phyloP scores from a whole-genome alignment of 2,329 filamentous ascomycete genomes.

The Botryotinia convoluta region DNA sequence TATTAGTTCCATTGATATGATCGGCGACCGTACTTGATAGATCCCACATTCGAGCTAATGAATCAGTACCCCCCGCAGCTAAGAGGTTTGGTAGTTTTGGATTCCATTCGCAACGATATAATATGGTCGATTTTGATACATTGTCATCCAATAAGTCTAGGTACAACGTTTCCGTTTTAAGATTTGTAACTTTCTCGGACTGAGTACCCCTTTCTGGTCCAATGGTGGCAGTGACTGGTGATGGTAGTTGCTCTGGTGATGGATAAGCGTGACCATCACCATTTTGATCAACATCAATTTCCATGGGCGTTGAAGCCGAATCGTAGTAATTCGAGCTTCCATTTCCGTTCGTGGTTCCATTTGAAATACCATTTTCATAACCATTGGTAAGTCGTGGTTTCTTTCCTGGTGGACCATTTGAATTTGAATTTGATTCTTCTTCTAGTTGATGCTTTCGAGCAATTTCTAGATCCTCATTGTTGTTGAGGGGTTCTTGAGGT shows the following conservation, averaged over 20 bases:
- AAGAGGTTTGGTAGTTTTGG: constrained; percentile 62
- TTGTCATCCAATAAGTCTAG: constrained; percentile 49
- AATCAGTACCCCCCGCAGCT: constrained; percentile 67
- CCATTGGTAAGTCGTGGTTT: constrained; percentile 60
- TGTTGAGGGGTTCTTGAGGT: constrained; percentile 13
- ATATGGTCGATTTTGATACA: constrained; percentile 45
- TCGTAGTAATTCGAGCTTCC: constrained; percentile 39
- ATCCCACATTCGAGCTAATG: constrained; percentile 68
- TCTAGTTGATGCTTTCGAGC: constrained; percentile 37
- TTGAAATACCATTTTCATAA: constrained; percentile 50
- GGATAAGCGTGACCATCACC: constrained; percentile 60
- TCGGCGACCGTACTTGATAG: constrained; percentile 52
- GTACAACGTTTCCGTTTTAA: constrained; percentile 58
- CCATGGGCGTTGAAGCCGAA: constrained; percentile 44
- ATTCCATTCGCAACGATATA: constrained; percentile 69
- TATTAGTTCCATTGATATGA: constrained; percentile 13
- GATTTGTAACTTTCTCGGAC: constrained; percentile 61
- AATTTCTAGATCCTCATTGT: constrained; percentile 35
- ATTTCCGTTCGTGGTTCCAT: constrained; percentile 34
- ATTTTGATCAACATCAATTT: constrained; percentile 51
- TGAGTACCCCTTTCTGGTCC: constrained; percentile 64
- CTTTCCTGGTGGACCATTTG: constrained; percentile 57
- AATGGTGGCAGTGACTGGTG: constrained; percentile 54
- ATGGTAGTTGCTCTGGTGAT: constrained; percentile 53
- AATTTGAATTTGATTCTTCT: constrained; percentile 38